Conservation (phyloP, 306 rosid species). For the Alnus rubra region DNA sequence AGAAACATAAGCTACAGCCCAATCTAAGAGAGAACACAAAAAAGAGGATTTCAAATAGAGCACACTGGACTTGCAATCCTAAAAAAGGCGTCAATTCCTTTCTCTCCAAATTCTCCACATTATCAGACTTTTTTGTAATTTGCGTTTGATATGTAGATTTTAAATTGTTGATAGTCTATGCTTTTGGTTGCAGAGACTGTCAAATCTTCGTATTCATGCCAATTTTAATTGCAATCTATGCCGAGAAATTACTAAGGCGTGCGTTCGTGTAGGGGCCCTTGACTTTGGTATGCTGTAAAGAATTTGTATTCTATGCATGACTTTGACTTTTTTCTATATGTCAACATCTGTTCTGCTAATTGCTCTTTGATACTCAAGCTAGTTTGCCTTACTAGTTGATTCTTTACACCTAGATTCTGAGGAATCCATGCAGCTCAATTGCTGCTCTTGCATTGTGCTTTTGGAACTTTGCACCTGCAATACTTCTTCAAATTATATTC, state of each 20-base stretch:
- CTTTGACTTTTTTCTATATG: not conserved
- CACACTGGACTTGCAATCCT: too few relatives aligned
- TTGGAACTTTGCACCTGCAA: not conserved
- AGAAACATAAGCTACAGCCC: too few relatives aligned
- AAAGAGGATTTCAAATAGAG: too few relatives aligned
- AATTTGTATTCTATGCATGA: constrained; percentile 2
- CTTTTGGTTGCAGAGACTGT: constrained; percentile 70
- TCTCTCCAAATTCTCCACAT: too few relatives aligned
- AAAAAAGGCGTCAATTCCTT: too few relatives aligned
- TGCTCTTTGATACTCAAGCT: not conserved
- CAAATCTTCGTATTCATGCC: constrained; percentile 78
- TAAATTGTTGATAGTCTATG: constrained; percentile 10
- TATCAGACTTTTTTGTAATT: not conserved
- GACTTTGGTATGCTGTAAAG: constrained; percentile 59
- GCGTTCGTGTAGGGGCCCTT: constrained; percentile 71
- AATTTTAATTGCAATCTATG: constrained; percentile 77
- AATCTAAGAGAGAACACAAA: too few relatives aligned
- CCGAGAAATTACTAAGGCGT: constrained; percentile 80
- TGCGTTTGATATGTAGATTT: constrained; percentile 2
- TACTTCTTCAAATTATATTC: not conserved
- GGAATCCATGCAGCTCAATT: constrained; percentile 1
- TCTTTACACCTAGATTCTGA: constrained; percentile 8
- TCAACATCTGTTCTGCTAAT: not conserved
- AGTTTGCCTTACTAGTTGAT: not conserved
- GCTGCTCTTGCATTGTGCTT: not conserved